Conservation (phyloP, 1,284 basidiomycete genomes). For the Vanrija pseudolonga region DNA sequence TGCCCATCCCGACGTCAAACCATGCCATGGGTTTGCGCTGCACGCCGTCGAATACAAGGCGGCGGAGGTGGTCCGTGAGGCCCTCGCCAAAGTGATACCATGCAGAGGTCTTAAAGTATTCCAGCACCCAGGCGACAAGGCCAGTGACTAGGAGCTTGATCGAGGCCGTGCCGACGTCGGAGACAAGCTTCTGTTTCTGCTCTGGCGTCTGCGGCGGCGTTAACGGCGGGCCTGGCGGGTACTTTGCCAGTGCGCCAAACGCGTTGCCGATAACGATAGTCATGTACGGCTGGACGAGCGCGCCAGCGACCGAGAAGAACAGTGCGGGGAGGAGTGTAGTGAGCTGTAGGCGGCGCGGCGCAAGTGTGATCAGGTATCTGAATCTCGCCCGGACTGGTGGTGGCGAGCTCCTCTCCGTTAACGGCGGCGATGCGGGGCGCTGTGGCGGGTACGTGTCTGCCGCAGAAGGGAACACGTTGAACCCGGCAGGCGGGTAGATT, state of each 20-base stretch:
- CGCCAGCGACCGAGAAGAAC: conserved; percentile 63
- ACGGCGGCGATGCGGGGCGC: too few species aligned
- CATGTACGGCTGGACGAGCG: conserved; percentile 87
- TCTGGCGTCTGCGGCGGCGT: conserved; percentile 39
- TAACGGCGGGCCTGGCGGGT: conserved; percentile 43
- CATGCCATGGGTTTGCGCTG: conserved; percentile 72
- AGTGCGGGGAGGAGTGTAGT: conserved; percentile 69
- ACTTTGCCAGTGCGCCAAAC: conserved; percentile 70
- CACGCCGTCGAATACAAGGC: conserved; percentile 67
- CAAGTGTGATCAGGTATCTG: conserved; percentile 63
- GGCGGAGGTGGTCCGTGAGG: conserved; percentile 67
- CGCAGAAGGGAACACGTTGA: not conserved
- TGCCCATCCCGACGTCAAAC: conserved; percentile 80
- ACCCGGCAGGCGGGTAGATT: conserved; percentile 17
- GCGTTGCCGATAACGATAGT: conserved; percentile 80
- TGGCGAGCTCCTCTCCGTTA: not conserved
- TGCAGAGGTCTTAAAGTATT: conserved; percentile 67
- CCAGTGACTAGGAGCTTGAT: conserved; percentile 71
- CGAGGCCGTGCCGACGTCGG: conserved; percentile 59
- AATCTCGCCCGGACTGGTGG: conserved; percentile 54
- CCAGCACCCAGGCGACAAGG: conserved; percentile 64
- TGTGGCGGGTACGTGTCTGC: not conserved
- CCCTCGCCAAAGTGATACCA: conserved; percentile 89
- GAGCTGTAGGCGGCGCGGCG: conserved; percentile 56
- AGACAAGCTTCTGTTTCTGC: conserved; percentile 58